Evolutionary conservation across 1,284 basidiomycete genomes (phyloP).

Genomic region (Trametes pubescens): DNA sequence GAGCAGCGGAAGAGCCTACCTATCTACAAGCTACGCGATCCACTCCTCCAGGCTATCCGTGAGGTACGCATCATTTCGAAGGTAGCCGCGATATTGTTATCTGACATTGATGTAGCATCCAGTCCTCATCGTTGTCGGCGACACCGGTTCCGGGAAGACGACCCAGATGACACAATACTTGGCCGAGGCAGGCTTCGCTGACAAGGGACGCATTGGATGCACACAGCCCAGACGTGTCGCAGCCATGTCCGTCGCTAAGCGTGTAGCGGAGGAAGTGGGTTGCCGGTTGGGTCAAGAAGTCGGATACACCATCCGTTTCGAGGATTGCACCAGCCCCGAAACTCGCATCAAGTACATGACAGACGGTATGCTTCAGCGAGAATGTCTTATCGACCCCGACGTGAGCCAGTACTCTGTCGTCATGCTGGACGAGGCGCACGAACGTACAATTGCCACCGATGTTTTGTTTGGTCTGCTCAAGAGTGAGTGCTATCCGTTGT

Average conservation of each 20-base stretch:
- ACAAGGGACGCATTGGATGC: conserved; percentile 91
- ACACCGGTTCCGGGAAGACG: conserved; percentile 87
- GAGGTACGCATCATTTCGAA: conserved; percentile 64
- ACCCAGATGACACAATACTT: conserved; percentile 85
- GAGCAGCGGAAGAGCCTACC: conserved; percentile 93
- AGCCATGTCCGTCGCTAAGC: conserved; percentile 99
- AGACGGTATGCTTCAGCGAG: conserved; percentile 98
- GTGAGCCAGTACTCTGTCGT: conserved; percentile 93
- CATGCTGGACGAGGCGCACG: conserved; percentile 99
- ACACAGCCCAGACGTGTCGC: conserved; percentile 99
- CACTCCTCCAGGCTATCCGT: conserved; percentile 89
- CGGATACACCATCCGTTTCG: conserved; percentile 98
- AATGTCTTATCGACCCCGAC: conserved; percentile 95
- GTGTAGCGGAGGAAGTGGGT: conserved; percentile 97
- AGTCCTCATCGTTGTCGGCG: conserved; percentile 89
- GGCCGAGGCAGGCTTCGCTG: conserved; percentile 79
- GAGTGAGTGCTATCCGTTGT: conserved; percentile 63
- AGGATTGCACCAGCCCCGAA: conserved; percentile 97
- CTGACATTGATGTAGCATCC: conserved; percentile 76
- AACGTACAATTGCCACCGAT: conserved; percentile 97
- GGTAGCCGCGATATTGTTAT: conserved; percentile 1
- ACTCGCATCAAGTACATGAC: conserved; percentile 99
- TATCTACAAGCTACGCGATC: conserved; percentile 95
- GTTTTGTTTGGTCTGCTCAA: conserved; percentile 97
- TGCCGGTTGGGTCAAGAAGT: conserved; percentile 97